Conservation (phyloP, 129 eudicot genomes). For the Arctium lappa region DNA sequence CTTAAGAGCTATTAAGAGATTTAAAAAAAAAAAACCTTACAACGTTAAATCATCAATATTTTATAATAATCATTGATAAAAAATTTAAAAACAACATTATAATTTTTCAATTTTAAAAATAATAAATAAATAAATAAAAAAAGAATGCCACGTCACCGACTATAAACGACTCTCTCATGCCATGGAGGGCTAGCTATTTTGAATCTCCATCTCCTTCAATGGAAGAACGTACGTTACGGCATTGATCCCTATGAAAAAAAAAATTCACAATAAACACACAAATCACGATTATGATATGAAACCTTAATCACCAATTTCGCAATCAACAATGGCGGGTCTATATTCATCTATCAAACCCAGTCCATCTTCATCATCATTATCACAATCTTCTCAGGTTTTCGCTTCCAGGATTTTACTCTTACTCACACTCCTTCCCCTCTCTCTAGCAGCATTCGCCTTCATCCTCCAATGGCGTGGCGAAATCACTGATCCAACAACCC, state of each 20-base stretch:
- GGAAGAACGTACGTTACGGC: not conserved
- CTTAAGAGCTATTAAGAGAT: no score
- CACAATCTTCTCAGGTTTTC: conserved; percentile 32
- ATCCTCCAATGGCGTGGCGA: conserved; percentile 90
- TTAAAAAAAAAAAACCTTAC: no score
- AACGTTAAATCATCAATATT: no score
- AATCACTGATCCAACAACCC: conserved; percentile 26
- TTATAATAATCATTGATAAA: no score
- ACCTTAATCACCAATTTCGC: conserved; percentile 13
- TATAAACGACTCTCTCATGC: not conserved
- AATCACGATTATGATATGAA: conserved; percentile 2
- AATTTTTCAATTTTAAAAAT: no score
- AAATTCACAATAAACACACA: not conserved
- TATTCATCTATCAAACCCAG: conserved; percentile 22
- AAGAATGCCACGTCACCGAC: not conserved
- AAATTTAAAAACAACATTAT: no score
- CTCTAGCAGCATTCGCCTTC: conserved; percentile 75
- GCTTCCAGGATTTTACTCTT: conserved; percentile 51
- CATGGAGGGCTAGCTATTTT: not conserved
- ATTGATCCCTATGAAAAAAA: not conserved
- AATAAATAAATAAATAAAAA: no score
- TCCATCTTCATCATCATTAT: conserved; percentile 30
- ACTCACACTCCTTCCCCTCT: conserved; percentile 69
- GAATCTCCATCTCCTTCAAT: conserved; percentile 5
- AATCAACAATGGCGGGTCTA: conserved; percentile 25